Evolutionary conservation across 139 green algal genomes (phyloP), one percentile per base, ranked within the genome.

Genomic region (Volvox reticuliferus): DNA sequence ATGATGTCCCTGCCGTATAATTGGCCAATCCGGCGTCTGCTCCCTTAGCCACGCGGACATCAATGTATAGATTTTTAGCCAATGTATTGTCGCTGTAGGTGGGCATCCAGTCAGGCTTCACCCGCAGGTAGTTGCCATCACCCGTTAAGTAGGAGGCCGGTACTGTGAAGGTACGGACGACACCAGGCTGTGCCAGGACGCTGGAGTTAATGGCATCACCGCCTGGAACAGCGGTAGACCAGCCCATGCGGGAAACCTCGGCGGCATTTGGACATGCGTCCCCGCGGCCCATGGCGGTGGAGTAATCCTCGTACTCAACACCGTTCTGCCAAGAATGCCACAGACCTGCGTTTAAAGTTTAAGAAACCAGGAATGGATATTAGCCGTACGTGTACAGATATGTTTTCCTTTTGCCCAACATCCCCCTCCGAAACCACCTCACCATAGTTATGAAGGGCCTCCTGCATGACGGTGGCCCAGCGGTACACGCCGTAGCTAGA

Each of bases 271-370:
- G 83, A 63, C 83, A 88, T 12, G 83, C 36, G 24, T 88, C n/a
- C 24, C 83, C 83, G 2, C 83, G 83, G 65, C 83, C 83, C 83
- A 88, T 88, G 35, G 67, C 24, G 20, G 83, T 88, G 35, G 37
- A 68, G 78, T 84, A 84, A 17, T 84, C 78, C 20, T 84, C 78
- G 78, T 84, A 84, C 50, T 87, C 55, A 18, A 78, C 32, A 21
- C 82, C 82, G 28, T 26, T 35, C 24, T 44, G 83, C 83, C 83
- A 88, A 26, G 83, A 88, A n/a, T 88, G 83, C 67, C 83, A 80
- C 1, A 67, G 83, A 18, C 83, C 83, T 75, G 81, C 32, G 67
- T 75, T 44, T n/a, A n/a, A n/a, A n/a, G n/a, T n/a, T n/a, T n/a
- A n/a, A n/a, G n/a, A n/a, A n/a, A n/a, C n/a, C n/a, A n/a, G n/a